A percentile compares a stretch with the other conserved stretches of the same genome.
phyloP scores from a whole-genome alignment of 352 stramenopile species.

The Globisporangium carolinianum region DNA sequence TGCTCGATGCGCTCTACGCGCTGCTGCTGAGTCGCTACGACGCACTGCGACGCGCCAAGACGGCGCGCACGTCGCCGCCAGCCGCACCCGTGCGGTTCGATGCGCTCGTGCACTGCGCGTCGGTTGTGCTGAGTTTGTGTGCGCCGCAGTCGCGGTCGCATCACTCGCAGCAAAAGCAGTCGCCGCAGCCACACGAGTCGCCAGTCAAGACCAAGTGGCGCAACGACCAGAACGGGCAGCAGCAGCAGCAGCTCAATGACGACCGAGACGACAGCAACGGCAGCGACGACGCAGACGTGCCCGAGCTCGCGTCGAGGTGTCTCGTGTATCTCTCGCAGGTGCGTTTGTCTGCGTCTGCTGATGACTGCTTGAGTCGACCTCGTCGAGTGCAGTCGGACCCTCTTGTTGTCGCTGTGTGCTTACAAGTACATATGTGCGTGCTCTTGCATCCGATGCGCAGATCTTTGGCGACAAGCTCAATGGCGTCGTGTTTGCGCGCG shows the following conservation, averaged over 20 bases:
- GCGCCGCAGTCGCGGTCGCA: constrained; percentile 6
- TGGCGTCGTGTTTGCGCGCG: constrained; percentile 32
- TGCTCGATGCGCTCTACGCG: constrained; percentile 26
- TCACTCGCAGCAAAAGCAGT: constrained; percentile 1
- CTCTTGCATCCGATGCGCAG: constrained; percentile 15
- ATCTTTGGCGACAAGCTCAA: constrained; percentile 59
- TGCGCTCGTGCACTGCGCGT: constrained; percentile 17
- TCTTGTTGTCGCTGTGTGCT: too few species aligned
- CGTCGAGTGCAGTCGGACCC: too few species aligned
- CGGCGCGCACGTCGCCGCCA: constrained; percentile 2
- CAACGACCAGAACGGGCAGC: neutral
- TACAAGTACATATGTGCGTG: neutral
- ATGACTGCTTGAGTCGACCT: too few species aligned
- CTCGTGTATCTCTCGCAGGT: constrained; percentile 63
- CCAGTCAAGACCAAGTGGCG: neutral
- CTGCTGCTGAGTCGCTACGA: constrained; percentile 35
- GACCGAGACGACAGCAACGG: neutral
- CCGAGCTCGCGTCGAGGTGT: constrained; percentile 43
- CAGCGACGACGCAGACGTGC: constrained; percentile 15
- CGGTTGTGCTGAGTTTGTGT: constrained; percentile 34
- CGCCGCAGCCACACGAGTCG: constrained; percentile 13
- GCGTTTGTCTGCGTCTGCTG: constrained; percentile 2
- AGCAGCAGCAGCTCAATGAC: neutral
- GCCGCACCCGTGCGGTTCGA: constrained; percentile 19
- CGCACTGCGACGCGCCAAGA: constrained; percentile 12